These are phyloP conservation scores for Talaromyces sp. DNA, from an alignment of 2,329 filamentous ascomycete species.

Conservation along the genomic window DNA sequence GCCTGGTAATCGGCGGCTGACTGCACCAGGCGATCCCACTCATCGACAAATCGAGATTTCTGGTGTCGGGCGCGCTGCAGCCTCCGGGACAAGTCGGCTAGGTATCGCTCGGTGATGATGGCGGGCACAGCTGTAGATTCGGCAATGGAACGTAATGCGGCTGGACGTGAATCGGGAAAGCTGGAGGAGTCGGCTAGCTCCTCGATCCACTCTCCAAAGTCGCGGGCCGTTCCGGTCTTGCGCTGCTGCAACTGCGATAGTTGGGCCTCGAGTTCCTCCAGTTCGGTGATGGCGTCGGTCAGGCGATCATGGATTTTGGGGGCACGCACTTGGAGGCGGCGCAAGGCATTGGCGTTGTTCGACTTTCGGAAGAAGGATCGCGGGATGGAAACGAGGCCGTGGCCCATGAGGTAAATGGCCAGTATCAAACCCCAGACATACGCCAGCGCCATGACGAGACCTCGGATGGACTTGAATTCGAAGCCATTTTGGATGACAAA, in stretches of 20 bases:
- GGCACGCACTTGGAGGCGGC: constrained; percentile 70
- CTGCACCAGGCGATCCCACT: constrained; percentile 76
- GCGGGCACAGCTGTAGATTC: constrained; percentile 58
- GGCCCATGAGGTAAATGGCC: constrained; percentile 96
- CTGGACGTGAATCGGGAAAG: constrained; percentile 55
- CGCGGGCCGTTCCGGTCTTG: constrained; percentile 69
- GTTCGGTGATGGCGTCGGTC: constrained; percentile 71
- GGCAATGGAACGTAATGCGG: constrained; percentile 29
- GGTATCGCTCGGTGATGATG: constrained; percentile 86
- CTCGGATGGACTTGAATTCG: constrained; percentile 68
- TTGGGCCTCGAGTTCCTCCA: constrained; percentile 78
- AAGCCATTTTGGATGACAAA: constrained; percentile 75
- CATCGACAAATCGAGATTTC: constrained; percentile 73
- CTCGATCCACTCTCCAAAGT: constrained; percentile 92
- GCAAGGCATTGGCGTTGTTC: constrained; percentile 67
- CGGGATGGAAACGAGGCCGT: constrained; percentile 88
- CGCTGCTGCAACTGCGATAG: constrained; percentile 72
- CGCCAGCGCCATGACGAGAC: constrained; percentile 82
- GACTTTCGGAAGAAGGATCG: constrained; percentile 74
- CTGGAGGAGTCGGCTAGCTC: constrained; percentile 76
- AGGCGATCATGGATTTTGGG: constrained; percentile 81
- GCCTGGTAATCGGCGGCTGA: constrained; percentile 70
- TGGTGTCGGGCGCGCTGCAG: constrained; percentile 78
- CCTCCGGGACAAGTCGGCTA: constrained; percentile 81
- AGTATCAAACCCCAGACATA: constrained; percentile 91